Evolutionary conservation across 129 eudicot genomes (phyloP), one percentile per base, ranked within the genome.

Genomic region (Tagetes patula): DNA sequence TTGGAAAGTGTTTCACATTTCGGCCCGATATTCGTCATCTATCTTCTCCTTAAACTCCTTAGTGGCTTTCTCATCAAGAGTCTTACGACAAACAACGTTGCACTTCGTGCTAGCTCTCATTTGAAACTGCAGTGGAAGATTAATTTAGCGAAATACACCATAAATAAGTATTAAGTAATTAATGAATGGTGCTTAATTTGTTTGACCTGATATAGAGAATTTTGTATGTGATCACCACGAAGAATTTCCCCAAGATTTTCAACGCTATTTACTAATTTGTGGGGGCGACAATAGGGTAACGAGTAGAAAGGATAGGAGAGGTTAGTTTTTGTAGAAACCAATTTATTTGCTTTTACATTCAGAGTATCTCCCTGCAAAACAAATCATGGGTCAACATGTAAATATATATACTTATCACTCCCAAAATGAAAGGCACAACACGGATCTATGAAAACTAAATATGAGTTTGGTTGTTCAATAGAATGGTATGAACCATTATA

Each of bases 241-340:
- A 84, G 82, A 75, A 83, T 83, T 74, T 85, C 90, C 37, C 87
- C 87, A 4, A 79, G 77, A 77, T 80, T 82, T 62, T 83, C 83
- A 55, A 83, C 77, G 38, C 76, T 76, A 63, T 81, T 84, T 3
- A 53, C 80, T 13, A 84, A 75, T n/a, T 60, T 34, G 3, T 77
- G 37, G 4, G 91, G 91, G 48, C 69, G 76, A 67, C 92, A 87
- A 45, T 74, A 87, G 2, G 84, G 85, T 30, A 87, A 60, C 30
- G 81, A 84, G 49, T 87, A 87, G 78, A 75, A 87, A 34, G 83
- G 69, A 70, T 87, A 84, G 6, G 88, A 86, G 31, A 87, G 77
- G 59, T 87, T 86, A 48, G 88, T 84, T 66, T 81, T 84, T 39
- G 82, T 81, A 60, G 92, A 87, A 66, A 85, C 58, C 76, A 87